Conservation (phyloP, 2,329 filamentous ascomycete species). For the Trichoderma atroviride region DNA sequence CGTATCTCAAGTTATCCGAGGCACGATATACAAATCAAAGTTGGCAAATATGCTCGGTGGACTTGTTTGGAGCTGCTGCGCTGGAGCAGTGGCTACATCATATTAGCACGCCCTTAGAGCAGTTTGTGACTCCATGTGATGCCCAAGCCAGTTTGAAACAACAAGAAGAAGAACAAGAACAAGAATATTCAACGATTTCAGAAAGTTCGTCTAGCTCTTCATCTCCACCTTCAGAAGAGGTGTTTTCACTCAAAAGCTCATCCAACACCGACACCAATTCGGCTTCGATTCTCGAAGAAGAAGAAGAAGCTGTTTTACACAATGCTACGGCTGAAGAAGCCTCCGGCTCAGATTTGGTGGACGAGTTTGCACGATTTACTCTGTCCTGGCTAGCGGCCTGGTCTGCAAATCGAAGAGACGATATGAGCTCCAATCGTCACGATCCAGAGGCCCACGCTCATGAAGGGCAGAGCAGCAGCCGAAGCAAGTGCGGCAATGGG, state of each 20-base stretch:
- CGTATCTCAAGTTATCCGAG: background rate
- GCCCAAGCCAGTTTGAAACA: background rate
- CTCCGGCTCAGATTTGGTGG: background rate
- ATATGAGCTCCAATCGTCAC: background rate
- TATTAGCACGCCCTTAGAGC: background rate
- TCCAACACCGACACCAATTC: background rate
- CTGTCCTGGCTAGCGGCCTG: background rate
- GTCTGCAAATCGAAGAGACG: background rate
- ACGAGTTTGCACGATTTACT: background rate
- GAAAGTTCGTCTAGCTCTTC: background rate
- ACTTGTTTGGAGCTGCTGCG: background rate
- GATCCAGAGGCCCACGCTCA: background rate
- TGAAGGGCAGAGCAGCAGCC: too few relatives aligned
- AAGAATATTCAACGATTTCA: background rate
- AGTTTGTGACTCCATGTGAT: background rate
- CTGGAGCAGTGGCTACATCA: background rate
- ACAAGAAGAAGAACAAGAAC: background rate
- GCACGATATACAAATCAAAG: background rate
- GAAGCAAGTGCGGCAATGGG: too few relatives aligned
- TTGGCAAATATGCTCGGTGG: too few relatives aligned
- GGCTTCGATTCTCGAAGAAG: background rate
- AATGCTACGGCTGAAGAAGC: background rate
- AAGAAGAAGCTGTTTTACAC: background rate
- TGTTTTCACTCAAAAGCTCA: background rate
- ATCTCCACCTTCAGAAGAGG: background rate